Evolutionary conservation across 2,329 filamentous ascomycete species (phyloP).

Genomic region (Clonostachys rosea): DNA sequence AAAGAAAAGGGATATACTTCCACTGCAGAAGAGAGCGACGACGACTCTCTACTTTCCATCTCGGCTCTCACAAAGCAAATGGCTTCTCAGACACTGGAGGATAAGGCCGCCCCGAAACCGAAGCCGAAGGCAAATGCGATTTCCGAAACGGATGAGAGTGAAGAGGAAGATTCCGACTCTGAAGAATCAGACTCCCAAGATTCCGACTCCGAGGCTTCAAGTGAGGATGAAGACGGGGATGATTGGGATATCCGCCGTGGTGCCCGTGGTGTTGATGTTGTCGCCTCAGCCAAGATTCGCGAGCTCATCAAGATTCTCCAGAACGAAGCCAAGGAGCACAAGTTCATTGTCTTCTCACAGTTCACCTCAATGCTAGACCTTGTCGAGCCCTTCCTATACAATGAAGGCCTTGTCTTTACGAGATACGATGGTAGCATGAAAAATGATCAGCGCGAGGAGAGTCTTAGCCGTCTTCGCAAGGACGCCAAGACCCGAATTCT

Average conservation of each 20-base stretch:
- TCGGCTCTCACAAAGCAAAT: conserved; percentile 28
- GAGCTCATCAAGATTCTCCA: conserved; percentile 78
- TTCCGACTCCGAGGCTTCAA: conserved; percentile 34
- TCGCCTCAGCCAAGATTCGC: conserved; percentile 85
- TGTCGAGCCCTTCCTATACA: conserved; percentile 82
- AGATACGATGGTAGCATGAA: conserved; percentile 95
- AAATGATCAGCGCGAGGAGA: conserved; percentile 87
- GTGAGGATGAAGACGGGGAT: conserved; percentile 25
- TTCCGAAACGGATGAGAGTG: conserved; percentile 18
- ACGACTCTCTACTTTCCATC: conserved; percentile 26
- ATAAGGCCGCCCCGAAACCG: conserved; percentile 8
- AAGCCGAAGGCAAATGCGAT: not conserved
- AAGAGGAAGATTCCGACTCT: conserved; percentile 17
- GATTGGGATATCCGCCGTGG: not conserved
- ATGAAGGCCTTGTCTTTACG: conserved; percentile 71
- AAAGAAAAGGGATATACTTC: conserved; percentile 21
- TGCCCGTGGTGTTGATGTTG: conserved; percentile 38
- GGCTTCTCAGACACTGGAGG: conserved; percentile 26
- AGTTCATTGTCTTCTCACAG: conserved; percentile 97
- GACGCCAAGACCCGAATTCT: conserved; percentile 74
- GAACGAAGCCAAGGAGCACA: conserved; percentile 75
- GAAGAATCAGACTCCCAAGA: conserved; percentile 19
- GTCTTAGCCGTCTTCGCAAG: conserved; percentile 70
- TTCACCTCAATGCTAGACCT: conserved; percentile 98
- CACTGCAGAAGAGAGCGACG: conserved; percentile 10